A percentile compares a stretch with the other conserved stretches of the same genome.
These are phyloP conservation scores for Penicillium digitatum DNA, from an alignment of 2,329 filamentous ascomycete genomes.

Conservation along the genomic window DNA sequence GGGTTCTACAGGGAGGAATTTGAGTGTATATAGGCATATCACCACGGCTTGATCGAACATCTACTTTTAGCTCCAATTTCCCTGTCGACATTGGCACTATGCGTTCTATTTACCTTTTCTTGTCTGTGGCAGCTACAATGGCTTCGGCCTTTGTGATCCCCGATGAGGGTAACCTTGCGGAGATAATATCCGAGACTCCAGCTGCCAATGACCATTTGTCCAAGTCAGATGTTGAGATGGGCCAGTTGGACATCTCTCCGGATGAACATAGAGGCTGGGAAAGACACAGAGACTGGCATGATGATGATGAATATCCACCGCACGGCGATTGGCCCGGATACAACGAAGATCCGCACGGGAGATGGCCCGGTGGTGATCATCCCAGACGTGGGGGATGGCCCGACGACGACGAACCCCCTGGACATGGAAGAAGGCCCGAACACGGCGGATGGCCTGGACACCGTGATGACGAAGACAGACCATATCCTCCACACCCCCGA, in stretches of 20 bases:
- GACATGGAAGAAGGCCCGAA: background rate
- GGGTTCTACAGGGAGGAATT: background rate
- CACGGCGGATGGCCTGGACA: background rate
- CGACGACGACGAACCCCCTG: background rate
- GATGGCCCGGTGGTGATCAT: background rate
- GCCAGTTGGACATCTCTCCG: background rate
- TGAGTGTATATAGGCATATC: background rate
- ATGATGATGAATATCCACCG: background rate
- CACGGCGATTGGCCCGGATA: background rate
- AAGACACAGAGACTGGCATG: background rate
- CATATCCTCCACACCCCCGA: background rate
- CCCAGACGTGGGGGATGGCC: background rate
- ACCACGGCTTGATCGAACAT: background rate
- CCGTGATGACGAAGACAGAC: background rate
- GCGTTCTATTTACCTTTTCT: slow-evolving; percentile 1
- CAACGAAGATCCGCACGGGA: background rate
- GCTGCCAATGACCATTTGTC: background rate
- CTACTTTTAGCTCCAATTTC: background rate
- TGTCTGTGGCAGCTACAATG: background rate
- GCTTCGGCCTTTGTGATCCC: slow-evolving; percentile 13
- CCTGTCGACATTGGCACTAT: background rate
- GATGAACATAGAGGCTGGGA: background rate
- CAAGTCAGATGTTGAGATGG: background rate
- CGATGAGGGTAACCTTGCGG: slow-evolving; percentile 8
- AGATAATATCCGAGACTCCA: background rate